These are phyloP conservation scores for Rhododendron simsii DNA, from an alignment of 148 eudicot species.

Conservation along the genomic window DNA sequence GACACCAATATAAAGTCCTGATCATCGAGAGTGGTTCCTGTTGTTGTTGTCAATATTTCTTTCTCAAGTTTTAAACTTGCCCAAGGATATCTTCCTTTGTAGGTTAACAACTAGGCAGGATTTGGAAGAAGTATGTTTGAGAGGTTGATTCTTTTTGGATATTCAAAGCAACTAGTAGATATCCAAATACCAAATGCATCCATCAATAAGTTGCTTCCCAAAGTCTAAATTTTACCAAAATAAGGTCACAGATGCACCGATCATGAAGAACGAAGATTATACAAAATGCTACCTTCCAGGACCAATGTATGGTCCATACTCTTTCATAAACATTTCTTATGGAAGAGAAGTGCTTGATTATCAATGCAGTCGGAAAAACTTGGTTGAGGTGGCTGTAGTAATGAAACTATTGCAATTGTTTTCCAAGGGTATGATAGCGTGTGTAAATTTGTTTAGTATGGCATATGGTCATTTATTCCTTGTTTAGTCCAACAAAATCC, in stretches of 20 bases:
- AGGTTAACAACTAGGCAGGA: constrained; percentile 51
- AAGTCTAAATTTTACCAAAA: constrained; percentile 49
- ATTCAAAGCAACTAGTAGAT: constrained; percentile 54
- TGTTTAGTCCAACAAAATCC: not conserved
- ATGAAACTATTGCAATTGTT: constrained; percentile 40
- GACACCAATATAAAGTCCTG: not conserved
- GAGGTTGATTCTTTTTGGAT: constrained; percentile 54
- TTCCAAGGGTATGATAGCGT: constrained; percentile 36
- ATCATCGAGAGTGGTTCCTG: not conserved
- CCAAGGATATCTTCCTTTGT: not conserved
- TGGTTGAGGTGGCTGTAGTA: constrained; percentile 63
- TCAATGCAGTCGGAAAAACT: constrained; percentile 48
- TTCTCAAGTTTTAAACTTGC: not conserved
- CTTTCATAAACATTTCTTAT: constrained; percentile 56
- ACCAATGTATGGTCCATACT: constrained; percentile 65
- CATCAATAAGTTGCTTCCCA: constrained; percentile 69
- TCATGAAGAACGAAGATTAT: constrained; percentile 27
- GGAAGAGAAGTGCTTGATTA: constrained; percentile 65
- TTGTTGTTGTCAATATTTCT: not conserved
- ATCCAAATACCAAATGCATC: constrained; percentile 88
- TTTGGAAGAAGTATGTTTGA: constrained; percentile 75
- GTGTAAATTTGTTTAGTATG: not conserved
- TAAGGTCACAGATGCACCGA: constrained; percentile 49
- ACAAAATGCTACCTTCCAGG: constrained; percentile 48
- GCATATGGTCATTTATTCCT: not conserved